Conservation (phyloP, 1,139 yeast genomes). For the Protomyces inouyei region DNA sequence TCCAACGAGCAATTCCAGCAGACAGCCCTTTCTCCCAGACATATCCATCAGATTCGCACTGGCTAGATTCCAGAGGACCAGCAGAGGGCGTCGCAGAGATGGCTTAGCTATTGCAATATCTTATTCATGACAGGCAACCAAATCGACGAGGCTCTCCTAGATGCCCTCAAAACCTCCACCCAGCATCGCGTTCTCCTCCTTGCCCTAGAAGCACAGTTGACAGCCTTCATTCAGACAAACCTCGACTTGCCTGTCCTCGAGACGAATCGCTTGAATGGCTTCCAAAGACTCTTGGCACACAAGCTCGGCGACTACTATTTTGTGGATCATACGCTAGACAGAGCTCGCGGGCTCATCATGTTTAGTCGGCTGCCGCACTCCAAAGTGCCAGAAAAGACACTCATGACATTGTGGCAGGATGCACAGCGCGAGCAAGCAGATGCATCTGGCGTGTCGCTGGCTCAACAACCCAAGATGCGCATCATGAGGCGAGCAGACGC, state of each 20-base stretch:
- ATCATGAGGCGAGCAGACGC: constrained; percentile 15
- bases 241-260: constrained; percentile 1
- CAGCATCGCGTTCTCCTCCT: not conserved
- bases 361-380: constrained; percentile 18
- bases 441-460: not conserved
- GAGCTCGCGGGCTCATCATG: not conserved
- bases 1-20: too few relatives aligned
- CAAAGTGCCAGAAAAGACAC: not conserved
- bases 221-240: not conserved
- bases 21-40: too few relatives aligned
- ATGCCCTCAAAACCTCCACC: not conserved
- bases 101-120: not conserved
- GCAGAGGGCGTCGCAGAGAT: not conserved
- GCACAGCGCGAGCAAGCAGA: not conserved
- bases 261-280: constrained; percentile 6
- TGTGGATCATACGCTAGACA: constrained; percentile 12
- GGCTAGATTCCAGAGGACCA: not conserved
- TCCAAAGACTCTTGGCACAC: constrained; percentile 26
- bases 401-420: not conserved
- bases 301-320: constrained; percentile 20
- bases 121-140: not conserved
- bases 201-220: not conserved
- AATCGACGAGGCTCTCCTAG: not conserved
- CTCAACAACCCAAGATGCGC: not conserved
- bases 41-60: not conserved